Evolutionary conservation across 2,329 filamentous ascomycete species (phyloP).

Genomic region (Fusarium denticulatum): DNA sequence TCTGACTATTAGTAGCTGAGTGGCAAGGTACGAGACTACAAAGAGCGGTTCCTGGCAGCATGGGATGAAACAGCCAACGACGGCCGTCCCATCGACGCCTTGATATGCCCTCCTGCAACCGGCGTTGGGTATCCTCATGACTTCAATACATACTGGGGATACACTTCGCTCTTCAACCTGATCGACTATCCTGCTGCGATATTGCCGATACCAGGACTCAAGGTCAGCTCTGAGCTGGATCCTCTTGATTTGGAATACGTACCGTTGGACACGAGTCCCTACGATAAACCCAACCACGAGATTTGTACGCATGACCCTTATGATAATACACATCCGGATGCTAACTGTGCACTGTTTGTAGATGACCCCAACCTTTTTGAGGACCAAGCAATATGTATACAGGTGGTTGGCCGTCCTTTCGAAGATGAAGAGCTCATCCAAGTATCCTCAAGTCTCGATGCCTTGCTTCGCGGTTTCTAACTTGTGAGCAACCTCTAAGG

Average conservation of each 20-base stretch:
- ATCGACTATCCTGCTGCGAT: conserved; percentile 17
- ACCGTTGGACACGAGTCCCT: background rate
- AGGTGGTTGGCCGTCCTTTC: conserved; percentile 10
- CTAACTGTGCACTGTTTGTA: background rate
- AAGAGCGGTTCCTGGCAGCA: background rate
- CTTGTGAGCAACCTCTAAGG: background rate
- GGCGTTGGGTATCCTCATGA: conserved; percentile 5
- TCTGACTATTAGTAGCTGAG: background rate
- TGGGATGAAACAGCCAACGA: background rate
- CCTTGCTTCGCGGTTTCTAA: background rate
- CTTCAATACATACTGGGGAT: conserved; percentile 25
- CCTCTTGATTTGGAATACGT: background rate
- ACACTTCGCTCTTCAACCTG: conserved; percentile 10
- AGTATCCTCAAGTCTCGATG: background rate
- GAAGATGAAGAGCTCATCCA: conserved; percentile 22
- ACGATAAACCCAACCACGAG: conserved; percentile 7
- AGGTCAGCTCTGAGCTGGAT: background rate
- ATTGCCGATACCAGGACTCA: background rate
- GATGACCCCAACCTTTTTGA: background rate
- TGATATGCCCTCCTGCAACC: conserved; percentile 12
- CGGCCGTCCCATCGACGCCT: background rate
- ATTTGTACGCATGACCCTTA: background rate
- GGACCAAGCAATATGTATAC: background rate
- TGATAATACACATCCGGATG: fast-evolving
- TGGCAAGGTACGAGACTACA: background rate